These are phyloP conservation scores for Sphaceloma murrayae DNA, from an alignment of 2,329 filamentous ascomycete species.

Conservation along the genomic window DNA sequence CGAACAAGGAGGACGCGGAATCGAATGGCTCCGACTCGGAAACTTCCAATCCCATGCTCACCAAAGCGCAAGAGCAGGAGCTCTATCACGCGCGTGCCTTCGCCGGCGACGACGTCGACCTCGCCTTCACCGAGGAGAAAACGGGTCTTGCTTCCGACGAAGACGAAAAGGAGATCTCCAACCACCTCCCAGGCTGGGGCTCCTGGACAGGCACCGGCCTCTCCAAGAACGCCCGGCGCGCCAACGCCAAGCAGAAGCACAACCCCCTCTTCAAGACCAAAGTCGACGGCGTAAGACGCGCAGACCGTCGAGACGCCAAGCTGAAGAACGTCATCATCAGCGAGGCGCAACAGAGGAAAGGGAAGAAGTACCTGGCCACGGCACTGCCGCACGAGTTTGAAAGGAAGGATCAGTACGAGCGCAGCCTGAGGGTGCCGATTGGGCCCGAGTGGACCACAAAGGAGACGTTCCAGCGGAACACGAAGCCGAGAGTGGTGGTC, in stretches of 20 bases:
- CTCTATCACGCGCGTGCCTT: slow-evolving; percentile 73
- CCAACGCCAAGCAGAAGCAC: slow-evolving; percentile 42
- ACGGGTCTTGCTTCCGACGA: slow-evolving; percentile 60
- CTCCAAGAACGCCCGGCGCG: slow-evolving; percentile 56
- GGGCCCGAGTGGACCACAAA: slow-evolving; percentile 97
- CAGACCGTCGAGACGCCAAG: slow-evolving; percentile 72
- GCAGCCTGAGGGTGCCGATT: slow-evolving; percentile 73
- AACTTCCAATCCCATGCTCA: slow-evolving; percentile 31
- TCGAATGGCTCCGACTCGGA: slow-evolving; percentile 19
- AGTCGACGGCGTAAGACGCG: slow-evolving; percentile 62
- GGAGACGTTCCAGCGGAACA: slow-evolving; percentile 79
- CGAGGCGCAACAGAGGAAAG: slow-evolving; percentile 86
- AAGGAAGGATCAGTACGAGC: slow-evolving; percentile 78
- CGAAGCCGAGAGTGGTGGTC: slow-evolving; percentile 79
- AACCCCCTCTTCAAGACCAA: slow-evolving; percentile 50
- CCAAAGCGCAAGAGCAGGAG: slow-evolving; percentile 41
- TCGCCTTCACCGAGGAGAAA: slow-evolving; percentile 76
- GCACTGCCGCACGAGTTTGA: slow-evolving; percentile 85
- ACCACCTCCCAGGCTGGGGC: slow-evolving; percentile 89
- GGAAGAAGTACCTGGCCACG: slow-evolving; percentile 75
- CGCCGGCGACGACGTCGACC: slow-evolving; percentile 74
- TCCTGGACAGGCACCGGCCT: slow-evolving; percentile 81
- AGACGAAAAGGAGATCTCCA: slow-evolving; percentile 71
- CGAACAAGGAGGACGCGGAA: slow-evolving; percentile 23
- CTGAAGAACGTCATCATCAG: slow-evolving; percentile 81